Conservation (phyloP, 1,284 basidiomycete species). For the Amylostereum areolatum region DNA sequence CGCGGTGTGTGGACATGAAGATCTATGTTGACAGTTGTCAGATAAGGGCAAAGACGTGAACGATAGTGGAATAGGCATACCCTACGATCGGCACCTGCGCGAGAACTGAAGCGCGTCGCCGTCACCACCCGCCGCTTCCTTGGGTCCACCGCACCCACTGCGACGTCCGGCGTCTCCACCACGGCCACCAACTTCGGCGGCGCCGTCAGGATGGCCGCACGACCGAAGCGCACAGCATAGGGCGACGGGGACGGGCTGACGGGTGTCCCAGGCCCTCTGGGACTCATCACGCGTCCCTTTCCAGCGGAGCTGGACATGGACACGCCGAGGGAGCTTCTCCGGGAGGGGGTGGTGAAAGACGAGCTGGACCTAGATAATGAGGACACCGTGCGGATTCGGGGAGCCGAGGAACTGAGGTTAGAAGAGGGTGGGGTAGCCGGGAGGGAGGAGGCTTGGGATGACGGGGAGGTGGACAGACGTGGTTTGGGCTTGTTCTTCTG, state of each 20-base stretch:
- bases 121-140: slow-evolving; percentile 78
- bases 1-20: slow-evolving; percentile 71
- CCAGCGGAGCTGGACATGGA: slow-evolving; percentile 13
- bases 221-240: slow-evolving; percentile 50
- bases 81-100: slow-evolving; percentile 72
- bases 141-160: slow-evolving; percentile 76
- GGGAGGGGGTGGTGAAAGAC: slow-evolving; percentile 38
- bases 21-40: slow-evolving; percentile 38
- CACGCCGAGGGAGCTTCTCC: slow-evolving; percentile 38
- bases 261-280: slow-evolving; percentile 40
- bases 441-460: slow-evolving; percentile 15
- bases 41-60: neutral
- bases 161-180: slow-evolving; percentile 79
- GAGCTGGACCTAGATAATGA: slow-evolving; percentile 44
- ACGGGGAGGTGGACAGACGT: slow-evolving; percentile 5
- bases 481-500: slow-evolving; percentile 29
- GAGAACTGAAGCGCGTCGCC: slow-evolving; percentile 78
- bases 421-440: slow-evolving; percentile 17
- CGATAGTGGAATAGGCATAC: slow-evolving; percentile 33
- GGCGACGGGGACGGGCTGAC: slow-evolving; percentile 30
- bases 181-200: slow-evolving; percentile 75
- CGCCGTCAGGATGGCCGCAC: slow-evolving; percentile 68
- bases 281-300: slow-evolving; percentile 13
- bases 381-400: slow-evolving; percentile 31
- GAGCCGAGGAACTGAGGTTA: slow-evolving; percentile 22